phyloP scores from a whole-genome alignment of 2,329 filamentous ascomycete genomes.

The Magnaporthiopsis incrustans region DNA sequence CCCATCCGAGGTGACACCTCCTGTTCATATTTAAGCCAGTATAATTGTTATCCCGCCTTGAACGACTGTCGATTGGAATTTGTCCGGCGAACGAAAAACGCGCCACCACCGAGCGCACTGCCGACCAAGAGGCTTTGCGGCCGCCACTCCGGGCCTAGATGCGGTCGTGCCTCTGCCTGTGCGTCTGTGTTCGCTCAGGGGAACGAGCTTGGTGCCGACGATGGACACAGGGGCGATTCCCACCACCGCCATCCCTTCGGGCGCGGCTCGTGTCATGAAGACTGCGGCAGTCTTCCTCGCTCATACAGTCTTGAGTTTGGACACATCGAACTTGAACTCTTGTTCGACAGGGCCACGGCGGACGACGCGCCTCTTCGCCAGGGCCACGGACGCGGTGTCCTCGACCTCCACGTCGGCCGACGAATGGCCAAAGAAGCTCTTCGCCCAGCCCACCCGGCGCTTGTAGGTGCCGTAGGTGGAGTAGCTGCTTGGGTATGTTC shows the following conservation, averaged over 20 bases:
- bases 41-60: neutral
- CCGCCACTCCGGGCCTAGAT: neutral
- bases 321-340: neutral
- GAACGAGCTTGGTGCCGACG: no score
- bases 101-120: neutral
- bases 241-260: no score
- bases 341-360: no score
- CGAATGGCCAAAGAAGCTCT: slow-evolving; percentile 6
- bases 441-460: slow-evolving; percentile 10
- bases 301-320: neutral
- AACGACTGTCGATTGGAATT: neutral
- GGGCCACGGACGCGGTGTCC: no score
- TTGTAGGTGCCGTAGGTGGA: slow-evolving; percentile 11
- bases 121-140: neutral
- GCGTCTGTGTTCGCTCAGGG: neutral
- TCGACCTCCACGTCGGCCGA: neutral
- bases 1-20: neutral
- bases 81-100: neutral
- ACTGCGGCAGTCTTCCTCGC: no score
- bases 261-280: no score
- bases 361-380: neutral
- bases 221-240: no score
- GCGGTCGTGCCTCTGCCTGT: neutral
- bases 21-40: neutral
- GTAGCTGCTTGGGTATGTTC: slow-evolving; percentile 4